Conservation (phyloP, 1,284 basidiomycete species). For the Phellopilus nigrolimitatus region DNA sequence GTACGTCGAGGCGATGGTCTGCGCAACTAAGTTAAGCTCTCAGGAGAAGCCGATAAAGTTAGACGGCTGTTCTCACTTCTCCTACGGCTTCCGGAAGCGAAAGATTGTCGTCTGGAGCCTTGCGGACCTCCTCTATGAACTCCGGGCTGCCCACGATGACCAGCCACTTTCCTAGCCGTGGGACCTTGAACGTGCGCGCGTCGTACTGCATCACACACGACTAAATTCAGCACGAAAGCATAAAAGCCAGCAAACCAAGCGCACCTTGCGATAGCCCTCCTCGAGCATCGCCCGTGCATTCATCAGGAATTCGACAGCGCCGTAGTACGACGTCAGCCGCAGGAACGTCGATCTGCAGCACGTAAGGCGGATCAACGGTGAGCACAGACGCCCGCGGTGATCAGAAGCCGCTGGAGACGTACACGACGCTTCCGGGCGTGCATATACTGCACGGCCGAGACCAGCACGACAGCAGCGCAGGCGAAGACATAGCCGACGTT, state of each 20-base stretch:
- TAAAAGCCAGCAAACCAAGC: background rate
- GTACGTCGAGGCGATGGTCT: conserved; percentile 7
- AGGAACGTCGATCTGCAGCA: conserved; percentile 11
- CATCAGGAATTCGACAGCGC: conserved; percentile 9
- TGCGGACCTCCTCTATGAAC: conserved; percentile 34
- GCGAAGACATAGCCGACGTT: background rate
- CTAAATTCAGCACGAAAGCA: background rate
- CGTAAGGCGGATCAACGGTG: background rate
- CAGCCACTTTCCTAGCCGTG: conserved; percentile 29
- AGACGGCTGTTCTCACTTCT: too few species aligned
- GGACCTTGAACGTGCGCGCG: conserved; percentile 30
- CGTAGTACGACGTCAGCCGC: conserved; percentile 8
- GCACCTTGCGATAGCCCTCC: conserved; percentile 16
- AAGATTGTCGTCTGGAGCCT: conserved; percentile 31
- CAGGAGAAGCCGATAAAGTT: too few species aligned
- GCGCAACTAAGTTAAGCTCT: too few species aligned
- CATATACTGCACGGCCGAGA: conserved; percentile 6
- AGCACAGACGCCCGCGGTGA: background rate
- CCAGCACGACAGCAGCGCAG: background rate
- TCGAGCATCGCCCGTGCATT: conserved; percentile 2
- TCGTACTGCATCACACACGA: conserved; percentile 8
- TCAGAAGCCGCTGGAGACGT: background rate
- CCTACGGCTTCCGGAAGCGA: conserved; percentile 28
- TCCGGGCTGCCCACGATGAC: conserved; percentile 30
- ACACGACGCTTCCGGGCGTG: conserved; percentile 9